A percentile compares a stretch with the other conserved stretches of the same genome.
phyloP scores from a whole-genome alignment of 768 basidiomycete species.

The Leccinum variicolor region DNA sequence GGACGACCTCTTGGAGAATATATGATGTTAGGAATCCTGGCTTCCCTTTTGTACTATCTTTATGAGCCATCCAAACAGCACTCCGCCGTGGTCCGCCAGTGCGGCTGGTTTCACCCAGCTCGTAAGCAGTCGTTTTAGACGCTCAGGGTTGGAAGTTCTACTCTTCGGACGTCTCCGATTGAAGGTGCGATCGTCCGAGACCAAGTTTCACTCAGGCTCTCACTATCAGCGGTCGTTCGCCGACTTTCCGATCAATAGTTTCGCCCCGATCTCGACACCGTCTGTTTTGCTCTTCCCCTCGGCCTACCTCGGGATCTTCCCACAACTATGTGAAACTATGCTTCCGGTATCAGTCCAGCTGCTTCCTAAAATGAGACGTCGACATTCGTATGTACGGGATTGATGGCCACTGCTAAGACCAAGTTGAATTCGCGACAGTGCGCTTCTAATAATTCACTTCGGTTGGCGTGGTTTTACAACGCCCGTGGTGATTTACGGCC shows the following conservation, averaged over 20 bases:
- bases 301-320: not conserved
- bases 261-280: not conserved
- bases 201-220: conserved; percentile 11
- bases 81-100: not conserved
- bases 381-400: not conserved
- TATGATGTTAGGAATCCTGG: not conserved
- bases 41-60: conserved; percentile 6
- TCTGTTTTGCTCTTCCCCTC: not conserved
- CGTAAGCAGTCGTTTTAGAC: not conserved
- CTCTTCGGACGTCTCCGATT: not conserved
- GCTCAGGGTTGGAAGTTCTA: not conserved
- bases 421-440: not conserved
- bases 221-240: conserved; percentile 8
- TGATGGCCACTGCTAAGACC: not conserved
- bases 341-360: not conserved
- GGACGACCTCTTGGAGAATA: conserved; percentile 6
- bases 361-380: not conserved
- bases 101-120: conserved; percentile 13
- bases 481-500: not conserved
- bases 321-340: not conserved
- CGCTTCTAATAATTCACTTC: not conserved
- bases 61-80: not conserved
- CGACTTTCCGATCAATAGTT: conserved; percentile 8
- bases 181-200: not conserved
- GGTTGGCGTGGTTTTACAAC: not conserved